A percentile compares a stretch with the other conserved stretches of the same genome.
These are phyloP conservation scores for Linum tenue DNA, from an alignment of 345 rosid species.

Conservation along the genomic window DNA sequence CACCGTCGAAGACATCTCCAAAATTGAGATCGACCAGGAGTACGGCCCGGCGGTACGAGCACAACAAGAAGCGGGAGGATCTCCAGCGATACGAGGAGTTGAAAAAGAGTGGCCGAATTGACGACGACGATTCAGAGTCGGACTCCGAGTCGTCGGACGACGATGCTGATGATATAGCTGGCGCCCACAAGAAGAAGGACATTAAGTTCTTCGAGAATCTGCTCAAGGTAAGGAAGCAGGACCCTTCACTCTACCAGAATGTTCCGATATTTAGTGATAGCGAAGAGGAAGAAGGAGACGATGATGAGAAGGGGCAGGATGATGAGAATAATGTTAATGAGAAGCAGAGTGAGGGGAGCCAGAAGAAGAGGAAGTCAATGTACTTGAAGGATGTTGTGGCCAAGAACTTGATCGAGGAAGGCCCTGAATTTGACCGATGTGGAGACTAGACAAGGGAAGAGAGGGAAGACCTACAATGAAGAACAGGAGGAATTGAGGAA, in stretches of 20 bases:
- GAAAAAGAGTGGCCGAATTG: constrained; percentile 33
- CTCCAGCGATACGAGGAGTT: constrained; percentile 46
- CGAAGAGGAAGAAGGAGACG: constrained; percentile 25
- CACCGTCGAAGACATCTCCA: constrained; percentile 22
- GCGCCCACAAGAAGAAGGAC: constrained; percentile 20
- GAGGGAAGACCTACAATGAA: constrained; percentile 38
- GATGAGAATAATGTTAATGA: background rate
- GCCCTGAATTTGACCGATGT: constrained; percentile 46
- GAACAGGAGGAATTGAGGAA: constrained; percentile 51
- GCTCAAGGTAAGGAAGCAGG: constrained; percentile 41
- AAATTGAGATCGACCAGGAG: constrained; percentile 46
- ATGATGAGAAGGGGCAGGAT: constrained; percentile 7
- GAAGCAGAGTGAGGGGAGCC: constrained; percentile 3
- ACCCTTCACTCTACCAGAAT: constrained; percentile 39
- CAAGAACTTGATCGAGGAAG: constrained; percentile 56
- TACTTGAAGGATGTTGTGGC: constrained; percentile 71
- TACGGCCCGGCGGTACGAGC: constrained; percentile 44
- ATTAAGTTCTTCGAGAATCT: constrained; percentile 36
- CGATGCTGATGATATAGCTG: constrained; percentile 15
- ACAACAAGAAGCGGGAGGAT: constrained; percentile 62
- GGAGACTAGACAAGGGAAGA: constrained; percentile 7
- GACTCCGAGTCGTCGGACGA: constrained; percentile 23
- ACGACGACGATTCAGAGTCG: constrained; percentile 20
- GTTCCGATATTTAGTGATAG: constrained; percentile 39
- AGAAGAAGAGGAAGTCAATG: constrained; percentile 27